Conservation (phyloP, 2,329 filamentous ascomycete genomes). For the Cordyceps cateniannulata region DNA sequence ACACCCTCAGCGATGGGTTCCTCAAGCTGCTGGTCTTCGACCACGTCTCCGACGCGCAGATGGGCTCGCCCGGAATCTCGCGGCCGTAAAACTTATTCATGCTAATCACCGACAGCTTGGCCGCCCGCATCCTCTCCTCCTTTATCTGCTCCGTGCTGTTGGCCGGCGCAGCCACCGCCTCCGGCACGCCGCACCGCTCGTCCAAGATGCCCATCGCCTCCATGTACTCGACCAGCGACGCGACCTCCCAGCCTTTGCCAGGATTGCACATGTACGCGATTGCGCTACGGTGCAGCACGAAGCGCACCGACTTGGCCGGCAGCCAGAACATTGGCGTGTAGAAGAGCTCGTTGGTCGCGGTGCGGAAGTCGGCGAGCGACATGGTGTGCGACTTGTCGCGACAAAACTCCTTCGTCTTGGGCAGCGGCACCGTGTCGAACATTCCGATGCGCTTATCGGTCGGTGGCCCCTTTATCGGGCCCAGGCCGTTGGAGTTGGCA, state of each 20-base stretch:
- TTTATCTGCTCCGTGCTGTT: not conserved
- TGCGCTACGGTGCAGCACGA: conserved; percentile 8
- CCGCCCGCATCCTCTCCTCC: not conserved
- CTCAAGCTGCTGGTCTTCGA: conserved; percentile 8
- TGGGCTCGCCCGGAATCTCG: conserved; percentile 7
- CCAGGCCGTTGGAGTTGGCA: too few species aligned
- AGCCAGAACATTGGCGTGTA: conserved; percentile 13
- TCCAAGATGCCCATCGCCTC: conserved; percentile 12
- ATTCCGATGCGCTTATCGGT: not conserved
- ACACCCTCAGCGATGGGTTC: not conserved
- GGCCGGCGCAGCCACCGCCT: too few species aligned
- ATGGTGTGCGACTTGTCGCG: not conserved
- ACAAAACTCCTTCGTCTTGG: not conserved
- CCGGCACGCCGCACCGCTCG: conserved; percentile 1
- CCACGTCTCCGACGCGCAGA: conserved; percentile 13
- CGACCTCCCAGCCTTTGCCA: conserved; percentile 1
- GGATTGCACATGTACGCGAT: conserved; percentile 13
- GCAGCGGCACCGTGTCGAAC: not conserved
- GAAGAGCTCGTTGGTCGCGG: conserved; percentile 12
- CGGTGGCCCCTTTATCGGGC: too few species aligned
- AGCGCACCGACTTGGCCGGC: conserved; percentile 6
- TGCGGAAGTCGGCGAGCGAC: conserved; percentile 2
- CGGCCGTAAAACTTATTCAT: conserved; percentile 12
- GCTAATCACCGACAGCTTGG: not conserved
- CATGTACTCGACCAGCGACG: conserved; percentile 14